Evolutionary conservation across 495 filamentous ascomycete genomes (phyloP), one percentile per base, ranked within the genome.

Genomic region (Annulohypoxylon nitens): DNA sequence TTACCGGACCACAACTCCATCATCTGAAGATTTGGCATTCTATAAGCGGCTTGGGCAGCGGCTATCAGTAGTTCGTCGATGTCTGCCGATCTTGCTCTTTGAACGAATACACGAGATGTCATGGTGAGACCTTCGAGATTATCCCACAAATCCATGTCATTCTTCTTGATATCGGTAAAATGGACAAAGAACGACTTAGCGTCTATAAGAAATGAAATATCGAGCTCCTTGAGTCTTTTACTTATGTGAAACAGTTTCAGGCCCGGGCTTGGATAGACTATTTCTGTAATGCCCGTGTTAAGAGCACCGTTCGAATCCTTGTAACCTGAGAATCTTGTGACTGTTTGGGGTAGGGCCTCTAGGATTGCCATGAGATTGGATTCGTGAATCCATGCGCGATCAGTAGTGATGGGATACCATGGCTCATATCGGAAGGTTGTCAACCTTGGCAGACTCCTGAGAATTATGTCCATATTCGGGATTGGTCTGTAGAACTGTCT

Each of bases 1-100:
- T 34, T n/a, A 18, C 58, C 25, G 25, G 16, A 25, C 66, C 66
- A 69, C 1, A 69, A 6, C 26, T 69, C 48, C 25, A 69, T 33
- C 9, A 57, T 55, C 0, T n/a, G 41, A 7, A 69, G 66, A 37
- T 45, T 57, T 0, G 66, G 59, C 66, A 64, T 70, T 6, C 33
- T 23, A 9, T 59, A 18, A 23, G 41, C 60, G 3, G 60, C 41
- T 14, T 16, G 25, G 41, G 41, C 51, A 11, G 48, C 58, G 16
- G n/a, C 5, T 7, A 12, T 1, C 18, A 69, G 59, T 12, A 69
- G 16, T 2, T 20, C n/a, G 26, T 37, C 41, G n/a, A 48, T 4
- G 1, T 47, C 18, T 37, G 23, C n/a, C 25, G 10, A 6, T 18
- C 0, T 11, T 18, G 12, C 7, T 30, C 10, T 7, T 34, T 4